phyloP scores from a whole-genome alignment of 306 rosid genomes.

The Argentina anserina region DNA sequence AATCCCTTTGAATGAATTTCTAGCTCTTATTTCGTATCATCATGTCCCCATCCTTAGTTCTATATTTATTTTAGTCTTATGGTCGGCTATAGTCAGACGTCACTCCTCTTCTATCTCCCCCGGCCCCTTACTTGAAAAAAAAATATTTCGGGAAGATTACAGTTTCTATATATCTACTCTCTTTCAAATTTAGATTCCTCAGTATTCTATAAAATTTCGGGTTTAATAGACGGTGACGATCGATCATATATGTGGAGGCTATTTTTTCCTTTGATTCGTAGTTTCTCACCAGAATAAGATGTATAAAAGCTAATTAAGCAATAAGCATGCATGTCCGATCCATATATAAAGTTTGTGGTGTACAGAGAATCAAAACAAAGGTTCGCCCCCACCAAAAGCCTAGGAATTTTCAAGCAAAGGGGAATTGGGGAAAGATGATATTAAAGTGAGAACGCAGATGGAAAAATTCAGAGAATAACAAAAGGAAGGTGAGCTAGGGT shows the following conservation, averaged over 20 bases:
- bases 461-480: slow-evolving; percentile 20
- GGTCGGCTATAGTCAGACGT: too few species aligned
- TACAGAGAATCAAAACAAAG: slow-evolving; percentile 18
- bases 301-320: background rate
- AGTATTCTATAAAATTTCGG: background rate
- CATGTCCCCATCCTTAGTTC: too few species aligned
- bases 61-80: too few species aligned
- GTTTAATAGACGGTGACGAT: slow-evolving; percentile 17
- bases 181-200: background rate
- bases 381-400: slow-evolving; percentile 24
- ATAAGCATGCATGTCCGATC: too few species aligned
- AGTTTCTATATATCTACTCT: background rate
- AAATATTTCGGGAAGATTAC: background rate
- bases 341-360: slow-evolving; percentile 32
- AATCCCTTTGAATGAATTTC: too few species aligned
- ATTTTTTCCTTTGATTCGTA: slow-evolving; percentile 35
- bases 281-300: slow-evolving; percentile 1
- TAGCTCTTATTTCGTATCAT: too few species aligned
- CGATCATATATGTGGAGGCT: slow-evolving; percentile 21
- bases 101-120: too few species aligned
- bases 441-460: background rate
- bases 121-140: too few species aligned
- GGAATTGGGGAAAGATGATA: background rate
- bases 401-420: background rate
- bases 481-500: slow-evolving; percentile 21